Evolutionary conservation across 2,329 filamentous ascomycete species (phyloP).

Genomic region (Aspergillus glaucus): DNA sequence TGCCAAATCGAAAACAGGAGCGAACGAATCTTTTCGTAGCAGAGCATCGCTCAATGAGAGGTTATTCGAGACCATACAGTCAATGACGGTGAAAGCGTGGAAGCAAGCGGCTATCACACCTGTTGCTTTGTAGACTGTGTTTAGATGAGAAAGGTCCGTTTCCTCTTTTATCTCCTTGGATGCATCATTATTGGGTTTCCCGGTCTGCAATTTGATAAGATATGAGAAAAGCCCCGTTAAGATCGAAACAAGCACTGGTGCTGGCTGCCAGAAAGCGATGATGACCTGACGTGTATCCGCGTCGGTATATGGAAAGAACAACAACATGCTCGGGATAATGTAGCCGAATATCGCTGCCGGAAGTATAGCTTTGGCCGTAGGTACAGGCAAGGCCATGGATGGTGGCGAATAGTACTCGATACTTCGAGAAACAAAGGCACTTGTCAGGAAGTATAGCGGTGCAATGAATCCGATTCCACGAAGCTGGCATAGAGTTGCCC

Average conservation of each 20-base stretch:
- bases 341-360: constrained; percentile 19
- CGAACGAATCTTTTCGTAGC: constrained; percentile 7
- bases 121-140: constrained; percentile 2
- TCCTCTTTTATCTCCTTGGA: background rate
- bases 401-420: constrained; percentile 8
- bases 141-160: constrained; percentile 2
- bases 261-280: constrained; percentile 19
- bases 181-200: background rate
- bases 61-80: constrained; percentile 1
- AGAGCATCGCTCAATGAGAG: constrained; percentile 10
- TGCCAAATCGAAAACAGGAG: constrained; percentile 6
- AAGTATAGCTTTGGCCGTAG: constrained; percentile 15
- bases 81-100: constrained; percentile 1
- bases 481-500: constrained; percentile 12
- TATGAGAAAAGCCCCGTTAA: constrained; percentile 10
- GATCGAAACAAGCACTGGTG: constrained; percentile 15
- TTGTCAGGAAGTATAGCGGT: constrained; percentile 19
- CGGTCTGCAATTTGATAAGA: background rate
- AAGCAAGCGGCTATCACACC: constrained; percentile 7
- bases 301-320: constrained; percentile 16
- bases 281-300: constrained; percentile 10
- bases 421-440: constrained; percentile 8
- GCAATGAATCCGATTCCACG: constrained; percentile 15
- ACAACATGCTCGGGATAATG: constrained; percentile 16
- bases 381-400: constrained; percentile 8